A percentile compares a stretch with the other conserved stretches of the same genome.
These are phyloP conservation scores for Ailanthus altissimus DNA, from an alignment of 345 rosid genomes.

Conservation along the genomic window DNA sequence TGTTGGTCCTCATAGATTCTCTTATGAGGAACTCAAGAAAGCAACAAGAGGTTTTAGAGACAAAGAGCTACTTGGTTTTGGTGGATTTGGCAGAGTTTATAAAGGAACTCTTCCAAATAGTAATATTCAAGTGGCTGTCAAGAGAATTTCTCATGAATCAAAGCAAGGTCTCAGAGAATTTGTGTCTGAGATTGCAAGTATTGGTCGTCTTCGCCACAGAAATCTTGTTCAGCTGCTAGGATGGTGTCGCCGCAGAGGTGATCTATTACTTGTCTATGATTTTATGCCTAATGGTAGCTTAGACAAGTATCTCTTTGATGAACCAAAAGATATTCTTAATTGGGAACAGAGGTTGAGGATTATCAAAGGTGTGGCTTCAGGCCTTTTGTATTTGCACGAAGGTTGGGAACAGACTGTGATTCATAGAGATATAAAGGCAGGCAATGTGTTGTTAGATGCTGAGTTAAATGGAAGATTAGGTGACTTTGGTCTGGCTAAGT, in stretches of 20 bases:
- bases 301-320: constrained; percentile 74
- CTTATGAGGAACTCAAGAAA: constrained; percentile 70
- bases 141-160: constrained; percentile 74
- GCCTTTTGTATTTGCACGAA: constrained; percentile 83
- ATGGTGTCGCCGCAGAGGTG: constrained; percentile 67
- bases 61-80: constrained; percentile 76
- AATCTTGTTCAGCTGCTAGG: constrained; percentile 86
- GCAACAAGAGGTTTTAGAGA: constrained; percentile 82
- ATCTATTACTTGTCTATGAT: constrained; percentile 77
- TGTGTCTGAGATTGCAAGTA: constrained; percentile 77
- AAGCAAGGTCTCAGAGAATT: constrained; percentile 81
- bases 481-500: constrained; percentile 89
- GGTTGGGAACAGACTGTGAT: constrained; percentile 92
- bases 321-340: constrained; percentile 51
- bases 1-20: constrained; percentile 79
- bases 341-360: constrained; percentile 85
- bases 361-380: constrained; percentile 80
- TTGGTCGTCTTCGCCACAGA: constrained; percentile 87
- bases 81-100: constrained; percentile 88
- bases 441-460: constrained; percentile 72
- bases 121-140: constrained; percentile 65
- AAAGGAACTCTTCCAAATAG: constrained; percentile 63
- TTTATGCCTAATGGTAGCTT: constrained; percentile 91
- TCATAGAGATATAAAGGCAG: constrained; percentile 90
- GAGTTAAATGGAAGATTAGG: constrained; percentile 80